Conservation (phyloP, 2,329 filamentous ascomycete genomes). For the Curvularia lunata region DNA sequence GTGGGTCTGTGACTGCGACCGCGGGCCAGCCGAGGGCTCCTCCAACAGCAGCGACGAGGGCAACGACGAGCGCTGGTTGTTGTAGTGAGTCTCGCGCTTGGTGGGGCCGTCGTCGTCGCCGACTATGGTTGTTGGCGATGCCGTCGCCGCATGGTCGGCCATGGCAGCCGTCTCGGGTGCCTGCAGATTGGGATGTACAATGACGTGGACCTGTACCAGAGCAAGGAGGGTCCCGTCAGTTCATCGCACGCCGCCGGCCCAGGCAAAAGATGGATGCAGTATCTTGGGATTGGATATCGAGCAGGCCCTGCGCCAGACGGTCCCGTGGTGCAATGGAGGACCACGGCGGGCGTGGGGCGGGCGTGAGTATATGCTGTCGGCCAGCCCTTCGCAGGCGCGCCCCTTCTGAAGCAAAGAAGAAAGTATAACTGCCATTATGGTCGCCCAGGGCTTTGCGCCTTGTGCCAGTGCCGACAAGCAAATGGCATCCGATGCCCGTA, state of each 20-base stretch:
- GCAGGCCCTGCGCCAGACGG: background rate
- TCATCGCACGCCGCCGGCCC: background rate
- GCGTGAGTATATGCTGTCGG: background rate
- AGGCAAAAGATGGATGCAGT: background rate
- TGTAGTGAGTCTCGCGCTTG: conserved; percentile 41
- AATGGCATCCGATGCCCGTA: conserved; percentile 5
- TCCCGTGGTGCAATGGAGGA: background rate
- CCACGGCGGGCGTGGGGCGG: background rate
- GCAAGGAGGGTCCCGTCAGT: background rate
- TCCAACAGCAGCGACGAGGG: conserved; percentile 25
- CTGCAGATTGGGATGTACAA: conserved; percentile 16
- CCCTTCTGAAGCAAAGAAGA: conserved; percentile 7
- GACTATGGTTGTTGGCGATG: background rate
- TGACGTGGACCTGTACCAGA: conserved; percentile 16
- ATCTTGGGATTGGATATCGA: background rate
- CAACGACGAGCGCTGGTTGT: conserved; percentile 45
- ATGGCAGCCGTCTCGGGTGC: conserved; percentile 17
- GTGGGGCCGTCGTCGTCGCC: conserved; percentile 26
- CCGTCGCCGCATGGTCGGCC: conserved; percentile 21
- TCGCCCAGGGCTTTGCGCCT: background rate
- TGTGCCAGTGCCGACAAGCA: background rate
- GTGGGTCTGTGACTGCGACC: conserved; percentile 20
- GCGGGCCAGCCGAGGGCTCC: conserved; percentile 22
- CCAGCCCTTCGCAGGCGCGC: background rate
- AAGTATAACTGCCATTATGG: conserved; percentile 5